Conservation (phyloP, 2,329 filamentous ascomycete species). For the Sporothrix variecibatus region DNA sequence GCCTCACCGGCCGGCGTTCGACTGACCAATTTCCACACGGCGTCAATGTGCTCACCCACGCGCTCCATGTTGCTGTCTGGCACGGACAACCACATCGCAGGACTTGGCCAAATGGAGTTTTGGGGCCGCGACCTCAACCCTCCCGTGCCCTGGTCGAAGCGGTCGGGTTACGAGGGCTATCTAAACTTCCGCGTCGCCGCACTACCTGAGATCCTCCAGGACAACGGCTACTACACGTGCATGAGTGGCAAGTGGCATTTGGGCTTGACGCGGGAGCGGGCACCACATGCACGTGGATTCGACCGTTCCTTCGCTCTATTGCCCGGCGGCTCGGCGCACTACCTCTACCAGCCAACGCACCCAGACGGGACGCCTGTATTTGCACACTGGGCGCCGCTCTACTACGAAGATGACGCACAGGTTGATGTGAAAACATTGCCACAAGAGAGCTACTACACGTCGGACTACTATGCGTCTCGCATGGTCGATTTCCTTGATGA, state of each 20-base stretch:
- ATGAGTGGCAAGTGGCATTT: background rate
- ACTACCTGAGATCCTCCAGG: background rate
- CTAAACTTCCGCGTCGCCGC: background rate
- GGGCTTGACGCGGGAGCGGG: background rate
- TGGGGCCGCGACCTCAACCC: background rate
- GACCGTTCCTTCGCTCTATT: background rate
- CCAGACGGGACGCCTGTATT: background rate
- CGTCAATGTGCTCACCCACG: background rate
- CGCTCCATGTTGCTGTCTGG: background rate
- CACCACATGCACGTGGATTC: background rate
- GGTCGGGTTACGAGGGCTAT: background rate
- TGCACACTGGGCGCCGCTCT: background rate
- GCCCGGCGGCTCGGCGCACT: background rate
- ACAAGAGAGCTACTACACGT: background rate
- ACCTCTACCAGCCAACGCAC: background rate
- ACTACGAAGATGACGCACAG: background rate
- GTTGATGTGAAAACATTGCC: background rate
- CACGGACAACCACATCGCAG: background rate
- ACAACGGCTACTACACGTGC: background rate
- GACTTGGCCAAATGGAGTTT: background rate
- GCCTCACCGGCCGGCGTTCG: background rate
- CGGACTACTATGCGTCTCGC: background rate
- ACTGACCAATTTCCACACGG: background rate
- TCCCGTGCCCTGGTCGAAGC: background rate
- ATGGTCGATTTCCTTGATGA: background rate